Evolutionary conservation across 345 rosid species (phyloP).

Genomic region (Citrus mangshanensis): DNA sequence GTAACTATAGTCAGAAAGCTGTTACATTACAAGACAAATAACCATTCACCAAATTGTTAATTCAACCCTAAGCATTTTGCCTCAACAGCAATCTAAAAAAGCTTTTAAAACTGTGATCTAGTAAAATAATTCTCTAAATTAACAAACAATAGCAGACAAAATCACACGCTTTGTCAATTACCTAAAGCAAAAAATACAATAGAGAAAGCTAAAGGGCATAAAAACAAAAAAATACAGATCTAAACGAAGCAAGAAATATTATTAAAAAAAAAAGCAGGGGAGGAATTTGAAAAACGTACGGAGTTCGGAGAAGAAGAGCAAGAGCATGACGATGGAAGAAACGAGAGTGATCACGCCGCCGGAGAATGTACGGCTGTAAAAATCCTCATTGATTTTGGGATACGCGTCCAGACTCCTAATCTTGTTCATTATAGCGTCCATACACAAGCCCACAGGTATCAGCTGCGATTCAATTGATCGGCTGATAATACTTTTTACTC

Average conservation of each 20-base stretch:
- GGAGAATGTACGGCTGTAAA: conserved; percentile 90
- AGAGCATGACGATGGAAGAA: conserved; percentile 86
- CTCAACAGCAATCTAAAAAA: background rate
- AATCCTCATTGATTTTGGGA: conserved; percentile 95
- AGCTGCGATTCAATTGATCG: background rate
- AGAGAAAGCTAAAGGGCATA: background rate
- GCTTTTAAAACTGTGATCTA: background rate
- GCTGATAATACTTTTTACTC: background rate
- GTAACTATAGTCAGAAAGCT: too few species aligned
- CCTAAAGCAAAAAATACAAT: background rate
- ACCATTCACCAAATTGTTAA: background rate
- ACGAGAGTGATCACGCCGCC: conserved; percentile 88
- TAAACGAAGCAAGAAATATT: background rate
- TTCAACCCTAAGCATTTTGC: background rate
- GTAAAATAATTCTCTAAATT: background rate
- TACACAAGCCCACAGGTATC: conserved; percentile 1
- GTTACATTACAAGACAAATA: background rate
- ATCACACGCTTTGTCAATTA: background rate
- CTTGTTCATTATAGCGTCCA: conserved; percentile 75
- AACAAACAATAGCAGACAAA: background rate
- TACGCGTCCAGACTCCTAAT: conserved; percentile 87
- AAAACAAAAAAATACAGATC: background rate
- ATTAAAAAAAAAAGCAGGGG: background rate
- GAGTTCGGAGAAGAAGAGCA: conserved; percentile 96
- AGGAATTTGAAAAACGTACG: conserved; percentile 35